Evolutionary conservation across 108 stramenopile genomes (phyloP).

Genomic region (Skeletonema costatum): DNA sequence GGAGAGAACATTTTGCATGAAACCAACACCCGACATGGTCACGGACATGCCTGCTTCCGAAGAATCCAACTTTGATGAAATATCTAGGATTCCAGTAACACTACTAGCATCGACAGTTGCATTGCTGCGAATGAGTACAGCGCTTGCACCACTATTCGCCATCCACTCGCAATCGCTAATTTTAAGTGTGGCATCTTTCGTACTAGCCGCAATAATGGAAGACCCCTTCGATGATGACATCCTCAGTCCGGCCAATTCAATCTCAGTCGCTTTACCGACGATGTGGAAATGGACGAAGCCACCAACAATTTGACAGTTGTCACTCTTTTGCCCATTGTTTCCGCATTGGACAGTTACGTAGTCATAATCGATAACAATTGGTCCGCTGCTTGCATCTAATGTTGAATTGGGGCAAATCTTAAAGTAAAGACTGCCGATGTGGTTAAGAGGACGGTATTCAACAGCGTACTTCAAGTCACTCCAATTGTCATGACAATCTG

Average conservation of each 20-base stretch:
- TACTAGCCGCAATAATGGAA: slow-evolving; percentile 30
- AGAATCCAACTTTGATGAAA: neutral
- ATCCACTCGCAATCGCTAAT: slow-evolving; percentile 41
- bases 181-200: slow-evolving; percentile 23
- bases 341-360: slow-evolving; percentile 42
- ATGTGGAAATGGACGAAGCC: slow-evolving; percentile 38
- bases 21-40: slow-evolving; percentile 16
- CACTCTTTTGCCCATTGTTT: neutral
- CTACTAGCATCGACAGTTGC: neutral
- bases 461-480: slow-evolving; percentile 36
- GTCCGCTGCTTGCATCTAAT: slow-evolving; percentile 16
- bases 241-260: slow-evolving; percentile 29
- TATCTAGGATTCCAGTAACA: neutral
- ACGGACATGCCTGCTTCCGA: slow-evolving; percentile 36
- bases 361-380: slow-evolving; percentile 35
- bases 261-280: slow-evolving; percentile 15
- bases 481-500: slow-evolving; percentile 33
- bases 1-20: slow-evolving; percentile 11
- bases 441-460: neutral
- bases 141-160: slow-evolving; percentile 23
- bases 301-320: slow-evolving; percentile 32
- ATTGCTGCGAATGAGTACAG: slow-evolving; percentile 24
- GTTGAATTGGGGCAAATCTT: slow-evolving; percentile 32
- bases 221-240: slow-evolving; percentile 36
- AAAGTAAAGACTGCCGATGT: slow-evolving; percentile 23